phyloP scores from a whole-genome alignment of 2,329 filamentous ascomycete species.

The Apiospora rasikravindrae region DNA sequence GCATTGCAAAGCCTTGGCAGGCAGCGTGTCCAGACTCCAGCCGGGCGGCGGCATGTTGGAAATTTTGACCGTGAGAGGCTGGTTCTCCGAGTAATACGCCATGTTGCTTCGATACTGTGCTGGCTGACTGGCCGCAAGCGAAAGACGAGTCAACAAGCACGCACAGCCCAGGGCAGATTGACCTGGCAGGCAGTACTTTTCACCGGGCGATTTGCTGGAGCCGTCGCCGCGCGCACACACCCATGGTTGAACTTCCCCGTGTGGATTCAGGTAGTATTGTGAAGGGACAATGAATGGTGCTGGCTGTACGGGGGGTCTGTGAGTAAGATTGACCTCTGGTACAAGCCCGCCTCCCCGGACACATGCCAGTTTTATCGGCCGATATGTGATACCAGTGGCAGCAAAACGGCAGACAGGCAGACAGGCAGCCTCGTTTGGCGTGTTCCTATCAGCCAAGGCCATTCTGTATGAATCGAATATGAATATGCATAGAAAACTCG shows the following conservation, averaged over 20 bases:
- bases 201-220: slow-evolving; percentile 1
- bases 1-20: slow-evolving; percentile 3
- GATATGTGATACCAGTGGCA: background rate
- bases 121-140: background rate
- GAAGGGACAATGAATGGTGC: background rate
- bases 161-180: background rate
- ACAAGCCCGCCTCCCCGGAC: background rate
- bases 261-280: slow-evolving; percentile 3
- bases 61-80: background rate
- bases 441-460: background rate
- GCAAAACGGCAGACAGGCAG: background rate
- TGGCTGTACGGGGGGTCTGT: slow-evolving; percentile 12
- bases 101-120: background rate
- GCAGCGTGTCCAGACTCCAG: background rate
- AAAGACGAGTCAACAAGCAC: background rate
- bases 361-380: slow-evolving; percentile 11
- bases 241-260: background rate
- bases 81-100: background rate
- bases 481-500: background rate
- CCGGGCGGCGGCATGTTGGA: background rate
- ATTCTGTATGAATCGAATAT: background rate
- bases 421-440: slow-evolving; percentile 1
- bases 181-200: background rate
- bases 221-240: slow-evolving; percentile 3
- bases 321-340: background rate